Evolutionary conservation across 2,329 filamentous ascomycete genomes (phyloP).

Genomic region (Fusarium xyrophilum): DNA sequence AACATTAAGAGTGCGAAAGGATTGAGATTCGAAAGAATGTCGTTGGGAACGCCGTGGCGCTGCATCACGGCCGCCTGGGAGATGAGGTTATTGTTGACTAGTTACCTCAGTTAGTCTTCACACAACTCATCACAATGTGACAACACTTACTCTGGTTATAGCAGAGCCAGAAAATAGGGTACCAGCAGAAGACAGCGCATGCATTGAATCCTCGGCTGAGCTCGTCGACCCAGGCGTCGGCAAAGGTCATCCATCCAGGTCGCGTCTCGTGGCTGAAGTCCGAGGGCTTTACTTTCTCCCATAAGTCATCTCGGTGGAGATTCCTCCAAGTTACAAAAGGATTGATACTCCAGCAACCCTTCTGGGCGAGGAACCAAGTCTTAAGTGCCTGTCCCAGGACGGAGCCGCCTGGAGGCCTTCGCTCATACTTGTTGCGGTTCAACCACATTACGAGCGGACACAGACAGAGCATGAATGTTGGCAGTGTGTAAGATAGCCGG

Average conservation of each 20-base stretch:
- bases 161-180: conserved; percentile 66
- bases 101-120: conserved; percentile 29
- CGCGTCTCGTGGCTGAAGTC: conserved; percentile 60
- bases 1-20: conserved; percentile 76
- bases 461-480: conserved; percentile 68
- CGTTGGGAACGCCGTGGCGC: conserved; percentile 76
- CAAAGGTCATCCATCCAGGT: conserved; percentile 77
- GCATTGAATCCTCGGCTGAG: conserved; percentile 71
- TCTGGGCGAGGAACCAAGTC: conserved; percentile 67
- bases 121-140: neutral
- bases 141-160: conserved; percentile 51
- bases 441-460: conserved; percentile 69
- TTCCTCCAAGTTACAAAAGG: conserved; percentile 65
- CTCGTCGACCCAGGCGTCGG: conserved; percentile 81
- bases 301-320: conserved; percentile 64
- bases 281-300: conserved; percentile 74
- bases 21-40: conserved; percentile 76
- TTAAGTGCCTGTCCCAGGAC: conserved; percentile 70
- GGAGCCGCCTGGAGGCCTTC: conserved; percentile 68
- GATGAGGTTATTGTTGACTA: conserved; percentile 64
- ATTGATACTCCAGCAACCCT: conserved; percentile 73
- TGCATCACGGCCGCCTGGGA: conserved; percentile 71
- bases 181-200: conserved; percentile 73
- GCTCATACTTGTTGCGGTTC: conserved; percentile 65
- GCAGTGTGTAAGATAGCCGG: conserved; percentile 73